Conservation (phyloP, 306 rosid species). For the Dalbergia cultrata region DNA sequence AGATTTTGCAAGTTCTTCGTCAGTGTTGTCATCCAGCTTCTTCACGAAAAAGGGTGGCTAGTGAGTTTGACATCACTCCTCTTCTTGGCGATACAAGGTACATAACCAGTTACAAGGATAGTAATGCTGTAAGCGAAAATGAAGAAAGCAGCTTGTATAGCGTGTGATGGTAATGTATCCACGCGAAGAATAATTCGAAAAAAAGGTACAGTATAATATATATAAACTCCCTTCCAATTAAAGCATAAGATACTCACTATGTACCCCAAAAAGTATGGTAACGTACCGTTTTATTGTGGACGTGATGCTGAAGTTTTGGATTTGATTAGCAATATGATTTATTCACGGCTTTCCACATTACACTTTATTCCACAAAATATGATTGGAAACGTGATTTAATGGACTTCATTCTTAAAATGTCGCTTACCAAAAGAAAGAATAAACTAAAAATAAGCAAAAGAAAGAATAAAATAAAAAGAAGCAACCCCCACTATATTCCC, state of each 20-base stretch:
- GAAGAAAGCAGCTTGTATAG: constrained; percentile 49
- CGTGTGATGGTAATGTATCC: background rate
- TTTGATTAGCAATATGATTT: background rate
- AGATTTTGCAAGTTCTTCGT: constrained; percentile 73
- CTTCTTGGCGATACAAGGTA: constrained; percentile 63
- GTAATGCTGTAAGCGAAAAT: constrained; percentile 42
- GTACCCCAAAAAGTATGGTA: background rate
- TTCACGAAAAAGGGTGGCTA: constrained; percentile 46
- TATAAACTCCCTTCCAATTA: background rate
- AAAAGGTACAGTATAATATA: background rate
- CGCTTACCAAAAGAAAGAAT: background rate
- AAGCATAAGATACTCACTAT: no score
- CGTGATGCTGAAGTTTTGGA: background rate
- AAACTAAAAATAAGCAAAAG: no score
- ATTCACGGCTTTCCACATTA: background rate
- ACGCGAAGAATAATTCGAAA: background rate
- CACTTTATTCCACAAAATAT: background rate
- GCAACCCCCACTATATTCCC: background rate
- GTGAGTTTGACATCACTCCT: constrained; percentile 65
- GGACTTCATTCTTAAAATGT: background rate
- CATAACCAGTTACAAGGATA: constrained; percentile 65
- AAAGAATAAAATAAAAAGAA: background rate
- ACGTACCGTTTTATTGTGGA: background rate
- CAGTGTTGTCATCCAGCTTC: constrained; percentile 49
- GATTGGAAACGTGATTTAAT: background rate